Conservation (phyloP, 169 alveolate species). For the Cryptosporidium viatorum region DNA sequence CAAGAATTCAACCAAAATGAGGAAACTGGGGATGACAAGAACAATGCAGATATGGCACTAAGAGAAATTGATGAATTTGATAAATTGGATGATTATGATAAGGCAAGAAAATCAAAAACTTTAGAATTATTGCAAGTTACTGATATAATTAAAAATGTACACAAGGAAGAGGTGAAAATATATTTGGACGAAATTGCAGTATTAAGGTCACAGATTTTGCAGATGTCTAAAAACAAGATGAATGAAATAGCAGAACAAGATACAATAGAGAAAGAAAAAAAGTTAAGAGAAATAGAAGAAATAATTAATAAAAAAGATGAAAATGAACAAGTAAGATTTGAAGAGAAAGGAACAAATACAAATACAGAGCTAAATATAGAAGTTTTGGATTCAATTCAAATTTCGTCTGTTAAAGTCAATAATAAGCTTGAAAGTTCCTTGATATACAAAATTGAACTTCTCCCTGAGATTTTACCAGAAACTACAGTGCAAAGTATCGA, state of each 20-base stretch:
- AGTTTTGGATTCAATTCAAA: background rate
- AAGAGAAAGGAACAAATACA: background rate
- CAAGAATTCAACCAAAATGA: background rate
- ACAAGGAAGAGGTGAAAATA: slow-evolving; percentile 54
- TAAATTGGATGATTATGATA: background rate
- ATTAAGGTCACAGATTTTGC: slow-evolving; percentile 55
- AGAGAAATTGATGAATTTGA: background rate
- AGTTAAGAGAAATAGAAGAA: background rate
- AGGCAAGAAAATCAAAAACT: slow-evolving; percentile 13
- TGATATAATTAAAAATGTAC: slow-evolving; percentile 65
- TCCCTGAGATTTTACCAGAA: background rate
- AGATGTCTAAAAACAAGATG: slow-evolving; percentile 2
- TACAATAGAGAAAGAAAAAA: background rate
- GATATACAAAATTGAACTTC: background rate
- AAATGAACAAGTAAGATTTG: background rate
- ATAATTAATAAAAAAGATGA: background rate
- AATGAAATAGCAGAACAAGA: background rate
- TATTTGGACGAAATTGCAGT: slow-evolving; percentile 56
- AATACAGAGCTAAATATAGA: background rate
- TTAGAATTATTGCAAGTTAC: slow-evolving; percentile 49
- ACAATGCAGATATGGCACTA: background rate
- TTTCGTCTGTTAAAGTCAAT: background rate
- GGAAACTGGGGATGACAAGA: background rate
- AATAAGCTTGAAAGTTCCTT: background rate
- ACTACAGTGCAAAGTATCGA: background rate